Evolutionary conservation across 176 grass and related monocot genomes (phyloP).

Genomic region (Aegilops sharonensis): DNA sequence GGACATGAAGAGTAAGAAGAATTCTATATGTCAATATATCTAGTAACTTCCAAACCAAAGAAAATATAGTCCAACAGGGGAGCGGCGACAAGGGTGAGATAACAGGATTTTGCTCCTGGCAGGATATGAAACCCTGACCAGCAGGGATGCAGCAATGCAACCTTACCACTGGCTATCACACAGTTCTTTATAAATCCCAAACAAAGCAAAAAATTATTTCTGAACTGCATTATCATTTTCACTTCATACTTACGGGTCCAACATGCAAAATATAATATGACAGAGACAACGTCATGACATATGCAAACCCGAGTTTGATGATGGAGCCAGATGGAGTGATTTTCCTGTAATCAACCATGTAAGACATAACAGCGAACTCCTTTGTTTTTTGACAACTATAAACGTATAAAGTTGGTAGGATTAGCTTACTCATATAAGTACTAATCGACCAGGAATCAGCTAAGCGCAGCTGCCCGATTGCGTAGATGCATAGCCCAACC

Average conservation of each 20-base stretch:
- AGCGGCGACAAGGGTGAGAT: neutral
- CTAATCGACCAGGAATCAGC: neutral
- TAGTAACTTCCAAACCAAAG: neutral
- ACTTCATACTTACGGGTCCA: neutral
- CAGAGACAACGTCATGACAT: neutral
- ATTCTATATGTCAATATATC: neutral
- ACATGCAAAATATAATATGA: neutral
- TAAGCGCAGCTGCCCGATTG: neutral
- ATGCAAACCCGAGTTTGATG: slow-evolving; percentile 14
- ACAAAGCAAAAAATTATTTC: neutral
- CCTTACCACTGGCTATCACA: neutral
- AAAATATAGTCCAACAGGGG: neutral
- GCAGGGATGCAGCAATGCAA: neutral
- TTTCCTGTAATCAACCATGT: neutral
- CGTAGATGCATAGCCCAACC: neutral
- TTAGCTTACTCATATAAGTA: neutral
- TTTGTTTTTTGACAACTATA: neutral
- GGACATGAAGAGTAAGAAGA: neutral
- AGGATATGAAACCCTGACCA: neutral
- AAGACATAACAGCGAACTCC: neutral
- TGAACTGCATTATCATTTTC: neutral
- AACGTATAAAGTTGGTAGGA: neutral
- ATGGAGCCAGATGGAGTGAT: slow-evolving; percentile 11
- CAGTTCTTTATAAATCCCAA: neutral
- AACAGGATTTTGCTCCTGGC: neutral